Percentiles rank a stretch among this genome's conserved stretches.
Evolutionary conservation across 208 protist genomes (phyloP).

Genomic region (Crithidia fasciculata): DNA sequence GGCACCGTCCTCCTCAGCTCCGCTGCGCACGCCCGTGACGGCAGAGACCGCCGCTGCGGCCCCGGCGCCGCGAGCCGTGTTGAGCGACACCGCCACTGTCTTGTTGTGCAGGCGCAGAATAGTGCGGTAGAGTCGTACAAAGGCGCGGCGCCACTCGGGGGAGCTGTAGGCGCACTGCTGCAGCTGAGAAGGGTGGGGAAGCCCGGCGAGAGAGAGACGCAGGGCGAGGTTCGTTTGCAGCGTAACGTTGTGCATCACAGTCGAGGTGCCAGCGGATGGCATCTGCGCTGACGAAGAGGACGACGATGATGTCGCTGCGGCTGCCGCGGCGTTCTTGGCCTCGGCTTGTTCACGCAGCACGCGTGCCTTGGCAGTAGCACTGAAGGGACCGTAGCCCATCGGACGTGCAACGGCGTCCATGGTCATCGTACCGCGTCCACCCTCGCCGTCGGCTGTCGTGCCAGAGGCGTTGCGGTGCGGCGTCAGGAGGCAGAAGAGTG

Average conservation of each 20-base stretch:
- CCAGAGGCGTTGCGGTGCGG: conserved; percentile 9
- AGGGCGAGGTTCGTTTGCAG: conserved; percentile 59
- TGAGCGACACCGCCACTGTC: conserved; percentile 63
- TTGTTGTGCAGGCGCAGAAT: conserved; percentile 86
- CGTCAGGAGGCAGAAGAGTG: not conserved
- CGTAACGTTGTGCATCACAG: conserved; percentile 52
- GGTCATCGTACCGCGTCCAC: not conserved
- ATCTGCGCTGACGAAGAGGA: not conserved
- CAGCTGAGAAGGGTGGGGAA: conserved; percentile 73
- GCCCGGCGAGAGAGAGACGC: conserved; percentile 56
- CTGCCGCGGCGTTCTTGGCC: not conserved
- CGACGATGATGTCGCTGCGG: conserved; percentile 4
- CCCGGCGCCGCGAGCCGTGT: conserved; percentile 27
- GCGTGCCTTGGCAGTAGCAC: conserved; percentile 47
- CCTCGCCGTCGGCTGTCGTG: not conserved
- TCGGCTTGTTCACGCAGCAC: conserved; percentile 13
- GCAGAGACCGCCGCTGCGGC: conserved; percentile 37
- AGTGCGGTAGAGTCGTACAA: conserved; percentile 77
- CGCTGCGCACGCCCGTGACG: conserved; percentile 34
- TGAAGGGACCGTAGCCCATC: conserved; percentile 68
- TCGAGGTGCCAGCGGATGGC: conserved; percentile 9
- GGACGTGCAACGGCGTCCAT: conserved; percentile 17
- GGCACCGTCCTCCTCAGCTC: not conserved
- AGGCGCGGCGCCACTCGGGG: conserved; percentile 59
- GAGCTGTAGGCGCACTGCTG: conserved; percentile 43